Conservation (phyloP, 768 basidiomycete genomes). For the Clavulina sp. region DNA sequence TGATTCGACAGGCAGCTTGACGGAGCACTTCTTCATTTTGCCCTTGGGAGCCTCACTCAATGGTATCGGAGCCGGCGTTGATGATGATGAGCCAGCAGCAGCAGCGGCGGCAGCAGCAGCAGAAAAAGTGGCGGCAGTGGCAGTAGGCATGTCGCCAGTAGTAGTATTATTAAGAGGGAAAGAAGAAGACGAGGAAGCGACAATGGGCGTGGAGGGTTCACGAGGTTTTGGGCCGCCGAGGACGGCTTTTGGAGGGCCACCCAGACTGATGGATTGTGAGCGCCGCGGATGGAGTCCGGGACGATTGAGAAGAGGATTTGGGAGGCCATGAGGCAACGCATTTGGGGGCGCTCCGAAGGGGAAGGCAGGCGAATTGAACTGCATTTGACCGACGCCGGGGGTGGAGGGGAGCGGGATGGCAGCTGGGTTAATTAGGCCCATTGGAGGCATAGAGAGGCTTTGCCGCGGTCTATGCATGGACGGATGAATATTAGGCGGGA, state of each 20-base stretch:
- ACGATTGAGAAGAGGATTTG: not conserved
- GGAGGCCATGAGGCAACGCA: not conserved
- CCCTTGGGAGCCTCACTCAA: slow-evolving; percentile 8
- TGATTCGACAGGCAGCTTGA: slow-evolving; percentile 63
- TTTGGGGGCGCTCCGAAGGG: not conserved
- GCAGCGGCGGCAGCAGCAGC: slow-evolving; percentile 20
- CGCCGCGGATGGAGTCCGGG: slow-evolving; percentile 3
- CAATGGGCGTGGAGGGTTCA: slow-evolving; percentile 39
- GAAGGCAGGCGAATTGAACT: not conserved
- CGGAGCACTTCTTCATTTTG: slow-evolving; percentile 48
- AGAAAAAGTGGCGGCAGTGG: slow-evolving; percentile 31
- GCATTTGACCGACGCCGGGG: slow-evolving; percentile 2
- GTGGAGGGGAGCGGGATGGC: slow-evolving; percentile 8
- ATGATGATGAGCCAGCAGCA: slow-evolving; percentile 11
- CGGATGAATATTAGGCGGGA: slow-evolving; percentile 1
- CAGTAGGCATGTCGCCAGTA: not conserved
- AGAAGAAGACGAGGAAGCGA: no score
- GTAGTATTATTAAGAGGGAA: no score
- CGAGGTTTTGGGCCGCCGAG: slow-evolving; percentile 56
- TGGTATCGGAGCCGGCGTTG: not conserved
- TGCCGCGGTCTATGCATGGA: slow-evolving; percentile 9
- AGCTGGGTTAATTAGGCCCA: no score
- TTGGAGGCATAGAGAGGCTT: no score
- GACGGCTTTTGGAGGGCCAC: slow-evolving; percentile 77
- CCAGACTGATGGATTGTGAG: slow-evolving; percentile 38